Evolutionary conservation across 2,329 filamentous ascomycete genomes (phyloP).

Genomic region (Bipolaris victoriae): DNA sequence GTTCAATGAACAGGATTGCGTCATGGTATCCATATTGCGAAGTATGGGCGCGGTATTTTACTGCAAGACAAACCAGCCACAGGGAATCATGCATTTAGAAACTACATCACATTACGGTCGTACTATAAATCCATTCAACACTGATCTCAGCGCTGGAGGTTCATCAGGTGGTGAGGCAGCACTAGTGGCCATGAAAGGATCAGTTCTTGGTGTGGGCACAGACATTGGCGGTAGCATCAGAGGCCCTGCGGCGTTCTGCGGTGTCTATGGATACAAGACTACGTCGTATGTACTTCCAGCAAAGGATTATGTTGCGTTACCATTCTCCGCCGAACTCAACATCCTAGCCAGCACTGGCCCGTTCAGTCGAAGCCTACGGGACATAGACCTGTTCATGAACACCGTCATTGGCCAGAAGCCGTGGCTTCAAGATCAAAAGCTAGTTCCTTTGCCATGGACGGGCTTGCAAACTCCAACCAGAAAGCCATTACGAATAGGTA

Average conservation of each 20-base stretch:
- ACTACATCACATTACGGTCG: constrained; percentile 59
- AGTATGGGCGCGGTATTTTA: constrained; percentile 60
- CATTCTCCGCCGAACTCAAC: constrained; percentile 25
- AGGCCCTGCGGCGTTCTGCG: constrained; percentile 29
- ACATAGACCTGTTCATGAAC: constrained; percentile 26
- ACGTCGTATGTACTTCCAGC: constrained; percentile 27
- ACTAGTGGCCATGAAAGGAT: constrained; percentile 28
- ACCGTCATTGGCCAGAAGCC: constrained; percentile 19
- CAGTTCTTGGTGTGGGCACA: constrained; percentile 29
- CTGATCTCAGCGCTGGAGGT: constrained; percentile 55
- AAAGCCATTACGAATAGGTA: constrained; percentile 51
- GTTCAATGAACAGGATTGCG: constrained; percentile 59
- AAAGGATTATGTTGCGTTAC: constrained; percentile 11
- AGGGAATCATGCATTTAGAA: constrained; percentile 60
- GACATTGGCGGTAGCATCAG: constrained; percentile 37
- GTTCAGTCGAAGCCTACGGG: constrained; percentile 24
- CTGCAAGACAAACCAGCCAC: constrained; percentile 59
- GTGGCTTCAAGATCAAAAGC: constrained; percentile 22
- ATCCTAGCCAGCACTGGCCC: constrained; percentile 22
- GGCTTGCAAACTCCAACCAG: constrained; percentile 18
- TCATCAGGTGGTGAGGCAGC: constrained; percentile 47
- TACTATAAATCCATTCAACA: constrained; percentile 55
- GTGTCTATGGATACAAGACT: constrained; percentile 38
- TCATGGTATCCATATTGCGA: constrained; percentile 61
- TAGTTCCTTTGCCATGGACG: constrained; percentile 30